Percentiles rank a stretch among this genome's conserved stretches.
Conservation (phyloP, 2,329 filamentous ascomycete genomes). For the Apiospora marii region DNA sequence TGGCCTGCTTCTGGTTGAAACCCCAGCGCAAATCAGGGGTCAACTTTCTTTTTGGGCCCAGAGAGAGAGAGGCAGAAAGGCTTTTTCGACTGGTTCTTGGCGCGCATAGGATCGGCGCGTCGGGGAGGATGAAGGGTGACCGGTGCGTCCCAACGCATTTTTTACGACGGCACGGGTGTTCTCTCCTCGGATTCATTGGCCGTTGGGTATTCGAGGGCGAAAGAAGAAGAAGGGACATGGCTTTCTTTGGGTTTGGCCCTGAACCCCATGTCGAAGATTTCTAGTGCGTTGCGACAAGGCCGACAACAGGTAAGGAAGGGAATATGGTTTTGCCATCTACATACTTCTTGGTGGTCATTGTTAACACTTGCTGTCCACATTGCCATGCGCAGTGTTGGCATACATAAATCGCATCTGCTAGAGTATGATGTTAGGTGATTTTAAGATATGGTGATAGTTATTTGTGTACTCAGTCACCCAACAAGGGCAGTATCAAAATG, state of each 20-base stretch:
- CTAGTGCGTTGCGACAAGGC: too few relatives aligned
- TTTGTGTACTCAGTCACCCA: too few relatives aligned
- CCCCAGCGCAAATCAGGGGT: not conserved
- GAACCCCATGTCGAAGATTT: not conserved
- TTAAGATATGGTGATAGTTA: too few relatives aligned
- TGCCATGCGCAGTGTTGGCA: too few relatives aligned
- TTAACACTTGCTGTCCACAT: too few relatives aligned
- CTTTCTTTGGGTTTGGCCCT: not conserved
- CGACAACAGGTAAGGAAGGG: not conserved
- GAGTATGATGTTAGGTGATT: too few relatives aligned
- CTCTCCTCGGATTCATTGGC: not conserved
- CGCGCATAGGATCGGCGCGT: not conserved
- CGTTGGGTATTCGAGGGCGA: not conserved
- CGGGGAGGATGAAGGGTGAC: not conserved
- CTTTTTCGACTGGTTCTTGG: not conserved
- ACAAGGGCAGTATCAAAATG: too few relatives aligned
- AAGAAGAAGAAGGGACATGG: not conserved
- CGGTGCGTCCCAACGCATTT: not conserved
- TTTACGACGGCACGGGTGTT: not conserved
- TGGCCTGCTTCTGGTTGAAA: not conserved
- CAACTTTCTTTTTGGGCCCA: not conserved
- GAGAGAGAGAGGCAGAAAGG: too few relatives aligned
- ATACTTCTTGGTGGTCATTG: not conserved
- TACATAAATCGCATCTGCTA: too few relatives aligned
- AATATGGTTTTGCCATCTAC: not conserved